A percentile compares a stretch with the other conserved stretches of the same genome.
phyloP scores from a whole-genome alignment of 2,329 filamentous ascomycete species.

The Albophoma yamanashiensis region DNA sequence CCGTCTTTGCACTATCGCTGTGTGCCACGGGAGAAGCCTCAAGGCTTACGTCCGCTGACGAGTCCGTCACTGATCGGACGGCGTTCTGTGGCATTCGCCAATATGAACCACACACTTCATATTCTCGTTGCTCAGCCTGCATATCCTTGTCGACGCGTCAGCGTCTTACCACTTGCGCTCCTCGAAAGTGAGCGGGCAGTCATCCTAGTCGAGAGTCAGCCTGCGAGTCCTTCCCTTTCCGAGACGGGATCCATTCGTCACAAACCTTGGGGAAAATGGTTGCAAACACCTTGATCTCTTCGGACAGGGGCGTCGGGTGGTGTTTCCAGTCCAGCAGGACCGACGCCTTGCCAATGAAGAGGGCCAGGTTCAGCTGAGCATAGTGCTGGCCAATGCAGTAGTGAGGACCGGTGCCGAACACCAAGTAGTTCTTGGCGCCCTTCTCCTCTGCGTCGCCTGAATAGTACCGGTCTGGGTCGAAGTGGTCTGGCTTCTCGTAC shows the following conservation, averaged over 20 bases:
- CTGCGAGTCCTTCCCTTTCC: background rate
- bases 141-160: background rate
- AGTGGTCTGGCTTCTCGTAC: slow-evolving; percentile 80
- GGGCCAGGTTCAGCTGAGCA: slow-evolving; percentile 77
- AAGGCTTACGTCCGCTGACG: background rate
- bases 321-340: slow-evolving; percentile 85
- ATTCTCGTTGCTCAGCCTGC: background rate
- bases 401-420: slow-evolving; percentile 91
- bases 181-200: slow-evolving; percentile 69
- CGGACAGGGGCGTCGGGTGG: slow-evolving; percentile 68
- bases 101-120: background rate
- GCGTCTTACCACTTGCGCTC: slow-evolving; percentile 35
- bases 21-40: background rate
- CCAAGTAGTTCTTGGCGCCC: slow-evolving; percentile 86
- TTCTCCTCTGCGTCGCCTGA: slow-evolving; percentile 78
- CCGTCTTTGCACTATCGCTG: background rate
- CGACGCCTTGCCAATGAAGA: slow-evolving; percentile 83
- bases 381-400: slow-evolving; percentile 95
- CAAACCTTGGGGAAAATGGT: slow-evolving; percentile 94
- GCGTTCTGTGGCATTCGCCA: background rate
- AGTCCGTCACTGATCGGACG: background rate
- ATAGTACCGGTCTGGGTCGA: slow-evolving; percentile 88
- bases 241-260: slow-evolving; percentile 4
- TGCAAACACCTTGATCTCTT: slow-evolving; percentile 97
- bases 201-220: slow-evolving; percentile 46